Evolutionary conservation across 192 early-diverging fungal genomes (phyloP).

Genomic region (Backusella psychrophila): DNA sequence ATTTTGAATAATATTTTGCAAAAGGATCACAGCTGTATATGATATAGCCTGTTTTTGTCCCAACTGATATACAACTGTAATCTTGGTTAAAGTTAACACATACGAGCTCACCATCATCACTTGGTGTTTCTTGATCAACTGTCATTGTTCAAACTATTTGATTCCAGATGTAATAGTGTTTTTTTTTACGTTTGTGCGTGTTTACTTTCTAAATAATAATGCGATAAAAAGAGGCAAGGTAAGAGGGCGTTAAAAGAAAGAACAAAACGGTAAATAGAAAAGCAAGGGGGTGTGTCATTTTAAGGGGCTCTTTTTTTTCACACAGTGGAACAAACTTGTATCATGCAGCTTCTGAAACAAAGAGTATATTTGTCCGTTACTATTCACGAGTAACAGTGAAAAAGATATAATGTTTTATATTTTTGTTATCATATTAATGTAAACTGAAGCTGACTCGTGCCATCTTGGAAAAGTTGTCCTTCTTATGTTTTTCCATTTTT

Average conservation of each 20-base stretch:
- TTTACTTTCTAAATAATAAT: not conserved
- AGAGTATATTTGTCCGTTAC: not conserved
- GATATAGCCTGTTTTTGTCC: conserved; percentile 78
- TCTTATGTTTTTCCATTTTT: too few relatives aligned
- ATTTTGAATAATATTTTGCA: conserved; percentile 86
- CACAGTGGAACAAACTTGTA: not conserved
- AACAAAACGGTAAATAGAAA: not conserved
- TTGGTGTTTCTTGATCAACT: not conserved
- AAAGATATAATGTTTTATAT: too few relatives aligned
- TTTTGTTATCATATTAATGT: too few relatives aligned
- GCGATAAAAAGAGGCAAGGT: not conserved
- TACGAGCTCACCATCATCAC: conserved; percentile 50
- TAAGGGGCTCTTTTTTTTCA: not conserved
- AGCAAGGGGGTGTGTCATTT: not conserved
- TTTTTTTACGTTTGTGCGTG: not conserved
- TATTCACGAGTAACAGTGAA: not conserved
- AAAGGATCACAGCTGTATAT: conserved; percentile 98
- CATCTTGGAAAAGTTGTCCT: too few relatives aligned
- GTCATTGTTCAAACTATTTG: not conserved
- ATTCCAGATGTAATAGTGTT: not conserved
- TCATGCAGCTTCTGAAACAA: not conserved
- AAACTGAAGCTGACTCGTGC: too few relatives aligned
- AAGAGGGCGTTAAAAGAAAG: not conserved
- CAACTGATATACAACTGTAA: conserved; percentile 86
- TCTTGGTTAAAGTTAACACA: conserved; percentile 86